Base-by-base conservation (phyloP, 2,329 filamentous ascomycete genomes). In the Aureobasidium namibiae region DNA sequence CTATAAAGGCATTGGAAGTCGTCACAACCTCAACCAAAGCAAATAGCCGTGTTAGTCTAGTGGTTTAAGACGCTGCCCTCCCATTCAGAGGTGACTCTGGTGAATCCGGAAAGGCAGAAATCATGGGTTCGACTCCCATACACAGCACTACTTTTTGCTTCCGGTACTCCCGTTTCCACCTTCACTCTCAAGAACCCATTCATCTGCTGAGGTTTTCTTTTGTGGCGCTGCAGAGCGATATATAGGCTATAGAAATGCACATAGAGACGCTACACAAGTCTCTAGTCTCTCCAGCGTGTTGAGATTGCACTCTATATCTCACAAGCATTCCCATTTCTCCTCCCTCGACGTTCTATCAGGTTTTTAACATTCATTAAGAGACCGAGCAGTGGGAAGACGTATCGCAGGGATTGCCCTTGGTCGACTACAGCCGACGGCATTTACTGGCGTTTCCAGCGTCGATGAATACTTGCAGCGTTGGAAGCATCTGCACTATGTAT, bases 1-100 rank as follows among this genome's bases (percentile, higher is more conserved):
- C 24, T 11, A 54, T n/a, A 54, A 10, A 2, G 23, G 10, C 18
- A 4, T 14, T 24, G 11, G 16, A 36, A 1, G 8, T 18, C 9
- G 13, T 11, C 10, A 2, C 24, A 21, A 29, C 9, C 5, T 3
- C 29, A 56, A 21, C 52, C n/a, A n/a, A n/a, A n/a, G n/a, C n/a
- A 45, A 56, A n/a, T 1, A 5, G 54, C 23, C 9, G 42, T 39
- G 16, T 26, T 57, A 57, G 54, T 48, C 54, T 57, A 57, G 54
- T 39, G 54, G 54, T 57, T 56, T 57, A 57, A 57, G 54, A 57
- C 54, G 54, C 33, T 48, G 42, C 54, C 24, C 54, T 31, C 54
- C 54, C 54, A 57, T 21, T 23, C 14, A 29, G 21, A 36, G 18
- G 38, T 2, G 16, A 56, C 29, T 45, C 26, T 36, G 31, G 31